Percentiles rank a stretch among this genome's conserved stretches.
Evolutionary conservation across 176 grass and related monocot species (phyloP).

Genomic region (Cenchrus purpureus): DNA sequence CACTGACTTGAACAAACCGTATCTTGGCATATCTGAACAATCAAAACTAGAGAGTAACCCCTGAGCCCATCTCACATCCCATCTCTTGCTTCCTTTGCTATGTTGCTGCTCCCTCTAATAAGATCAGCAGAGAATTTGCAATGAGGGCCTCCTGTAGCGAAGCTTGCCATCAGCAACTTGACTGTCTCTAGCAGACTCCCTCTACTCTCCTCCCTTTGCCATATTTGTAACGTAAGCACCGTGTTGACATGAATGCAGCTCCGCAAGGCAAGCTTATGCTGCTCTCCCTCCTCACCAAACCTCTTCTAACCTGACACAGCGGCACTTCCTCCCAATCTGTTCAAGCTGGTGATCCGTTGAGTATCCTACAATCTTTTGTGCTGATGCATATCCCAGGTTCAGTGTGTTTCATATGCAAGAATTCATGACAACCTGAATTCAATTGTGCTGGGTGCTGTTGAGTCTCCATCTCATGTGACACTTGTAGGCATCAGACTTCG

Average conservation of each 20-base stretch:
- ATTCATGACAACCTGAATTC: not conserved
- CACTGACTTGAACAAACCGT: not conserved
- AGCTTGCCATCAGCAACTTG: not conserved
- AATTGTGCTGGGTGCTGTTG: not conserved
- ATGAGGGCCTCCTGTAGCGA: not conserved
- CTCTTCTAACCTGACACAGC: not conserved
- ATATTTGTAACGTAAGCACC: not conserved
- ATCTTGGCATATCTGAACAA: not conserved
- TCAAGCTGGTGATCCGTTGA: not conserved
- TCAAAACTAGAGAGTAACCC: not conserved
- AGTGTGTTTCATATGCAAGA: not conserved
- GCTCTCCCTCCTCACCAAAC: not conserved
- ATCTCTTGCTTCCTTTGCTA: conserved; percentile 4
- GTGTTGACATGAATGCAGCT: not conserved
- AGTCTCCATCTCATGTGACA: conserved; percentile 1
- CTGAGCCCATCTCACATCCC: not conserved
- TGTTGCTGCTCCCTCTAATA: not conserved
- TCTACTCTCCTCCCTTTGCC: not conserved
- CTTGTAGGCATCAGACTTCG: not conserved
- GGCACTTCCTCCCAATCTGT: not conserved
- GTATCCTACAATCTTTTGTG: not conserved
- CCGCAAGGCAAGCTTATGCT: not conserved
- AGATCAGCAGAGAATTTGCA: not conserved
- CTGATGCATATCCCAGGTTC: not conserved
- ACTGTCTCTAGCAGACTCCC: not conserved